Percentiles rank a stretch among this genome's conserved stretches.
phyloP scores from a whole-genome alignment of 768 basidiomycete genomes.

The Tulasnella sp. region DNA sequence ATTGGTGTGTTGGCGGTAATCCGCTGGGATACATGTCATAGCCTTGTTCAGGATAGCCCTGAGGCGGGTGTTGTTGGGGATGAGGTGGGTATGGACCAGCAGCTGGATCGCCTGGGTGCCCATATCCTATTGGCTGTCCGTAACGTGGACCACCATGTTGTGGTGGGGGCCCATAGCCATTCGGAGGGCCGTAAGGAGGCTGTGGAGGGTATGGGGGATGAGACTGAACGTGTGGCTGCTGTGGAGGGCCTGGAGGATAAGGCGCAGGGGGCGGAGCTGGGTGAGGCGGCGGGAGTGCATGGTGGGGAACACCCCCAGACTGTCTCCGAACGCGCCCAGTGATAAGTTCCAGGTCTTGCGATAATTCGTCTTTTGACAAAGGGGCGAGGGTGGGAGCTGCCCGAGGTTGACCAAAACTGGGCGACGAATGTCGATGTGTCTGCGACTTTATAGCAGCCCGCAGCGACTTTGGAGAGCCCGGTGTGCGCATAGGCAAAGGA shows the following conservation, averaged over 20 bases:
- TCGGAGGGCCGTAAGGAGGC: not conserved
- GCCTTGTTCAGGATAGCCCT: conserved; percentile 3
- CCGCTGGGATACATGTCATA: conserved; percentile 3
- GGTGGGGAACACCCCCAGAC: not conserved
- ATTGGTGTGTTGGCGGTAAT: not conserved
- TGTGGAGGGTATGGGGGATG: not conserved
- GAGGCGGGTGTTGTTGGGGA: not conserved
- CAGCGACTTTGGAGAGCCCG: conserved; percentile 4
- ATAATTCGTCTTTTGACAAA: conserved; percentile 4
- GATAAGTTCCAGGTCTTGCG: conserved; percentile 17
- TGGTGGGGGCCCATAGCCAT: conserved; percentile 4
- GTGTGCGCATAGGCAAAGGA: not conserved
- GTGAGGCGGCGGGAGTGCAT: conserved; percentile 13
- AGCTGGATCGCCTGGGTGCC: not conserved
- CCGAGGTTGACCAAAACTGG: not conserved
- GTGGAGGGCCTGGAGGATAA: not conserved
- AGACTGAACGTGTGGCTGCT: conserved; percentile 17
- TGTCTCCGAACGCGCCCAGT: not conserved
- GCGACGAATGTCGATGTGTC: not conserved
- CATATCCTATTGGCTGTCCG: conserved; percentile 2
- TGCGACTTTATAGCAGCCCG: not conserved
- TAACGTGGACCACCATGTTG: conserved; percentile 12
- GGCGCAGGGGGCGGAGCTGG: not conserved
- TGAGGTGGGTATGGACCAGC: not conserved
- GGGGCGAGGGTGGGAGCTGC: conserved; percentile 14